A percentile compares a stretch with the other conserved stretches of the same genome.
Conservation (phyloP, 345 rosid genomes). For the Gossypioides kirkii region DNA sequence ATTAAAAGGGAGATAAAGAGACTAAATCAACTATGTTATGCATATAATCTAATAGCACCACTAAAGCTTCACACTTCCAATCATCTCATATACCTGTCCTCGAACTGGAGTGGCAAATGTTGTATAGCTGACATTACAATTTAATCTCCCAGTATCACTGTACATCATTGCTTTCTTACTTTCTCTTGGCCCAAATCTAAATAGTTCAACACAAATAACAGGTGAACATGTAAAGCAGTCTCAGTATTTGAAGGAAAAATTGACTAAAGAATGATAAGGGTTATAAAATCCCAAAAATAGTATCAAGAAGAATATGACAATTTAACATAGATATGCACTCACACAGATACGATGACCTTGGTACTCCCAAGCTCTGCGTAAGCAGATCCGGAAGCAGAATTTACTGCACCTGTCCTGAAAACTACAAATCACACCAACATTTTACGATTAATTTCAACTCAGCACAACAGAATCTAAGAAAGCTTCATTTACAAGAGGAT, state of each 20-base stretch:
- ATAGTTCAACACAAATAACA: not conserved
- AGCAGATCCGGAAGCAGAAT: constrained; percentile 90
- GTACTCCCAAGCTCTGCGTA: constrained; percentile 95
- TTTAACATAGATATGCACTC: constrained; percentile 33
- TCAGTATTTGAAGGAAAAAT: not conserved
- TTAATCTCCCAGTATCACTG: constrained; percentile 72
- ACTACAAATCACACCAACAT: constrained; percentile 34
- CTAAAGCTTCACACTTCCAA: not conserved
- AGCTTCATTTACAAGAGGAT: not conserved
- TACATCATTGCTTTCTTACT: constrained; percentile 94
- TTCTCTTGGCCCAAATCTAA: constrained; percentile 98
- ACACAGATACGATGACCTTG: constrained; percentile 95
- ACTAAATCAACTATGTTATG: constrained; percentile 4
- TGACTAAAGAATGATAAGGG: not conserved
- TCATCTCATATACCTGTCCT: constrained; percentile 55
- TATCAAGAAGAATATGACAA: not conserved
- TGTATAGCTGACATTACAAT: constrained; percentile 87
- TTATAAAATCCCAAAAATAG: constrained; percentile 4
- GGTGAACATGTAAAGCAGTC: not conserved
- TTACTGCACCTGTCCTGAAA: constrained; percentile 82
- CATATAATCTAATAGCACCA: not conserved
- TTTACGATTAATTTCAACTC: not conserved
- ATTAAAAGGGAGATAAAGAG: not conserved
- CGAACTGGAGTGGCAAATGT: constrained; percentile 62
- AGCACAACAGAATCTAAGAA: not conserved